Conservation (phyloP, 2,329 filamentous ascomycete genomes). For the Nothophaeocryptopus gaeumannii region DNA sequence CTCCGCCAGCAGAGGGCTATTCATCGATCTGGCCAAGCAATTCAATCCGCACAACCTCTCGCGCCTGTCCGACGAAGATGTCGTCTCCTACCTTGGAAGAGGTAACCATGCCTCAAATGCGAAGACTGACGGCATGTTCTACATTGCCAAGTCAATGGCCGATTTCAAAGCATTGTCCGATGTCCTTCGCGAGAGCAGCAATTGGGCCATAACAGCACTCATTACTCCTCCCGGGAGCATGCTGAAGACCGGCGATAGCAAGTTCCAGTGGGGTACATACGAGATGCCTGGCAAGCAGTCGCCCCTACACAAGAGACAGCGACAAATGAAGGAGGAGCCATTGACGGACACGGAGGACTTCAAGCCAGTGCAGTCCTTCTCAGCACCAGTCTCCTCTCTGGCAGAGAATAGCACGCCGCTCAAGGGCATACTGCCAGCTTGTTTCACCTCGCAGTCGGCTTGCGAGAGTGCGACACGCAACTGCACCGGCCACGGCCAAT, state of each 20-base stretch:
- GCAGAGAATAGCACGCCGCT: constrained; percentile 40
- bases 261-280: constrained; percentile 34
- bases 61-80: constrained; percentile 15
- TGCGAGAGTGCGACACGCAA: constrained; percentile 70
- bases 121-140: constrained; percentile 11
- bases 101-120: constrained; percentile 3
- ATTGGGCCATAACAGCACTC: constrained; percentile 26
- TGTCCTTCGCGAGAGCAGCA: constrained; percentile 12
- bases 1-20: constrained; percentile 25
- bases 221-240: constrained; percentile 19
- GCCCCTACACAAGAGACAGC: constrained; percentile 27
- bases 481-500: constrained; percentile 80
- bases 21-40: constrained; percentile 32
- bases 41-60: constrained; percentile 13
- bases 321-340: constrained; percentile 21
- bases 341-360: constrained; percentile 15
- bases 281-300: constrained; percentile 26
- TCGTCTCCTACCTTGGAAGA: constrained; percentile 7
- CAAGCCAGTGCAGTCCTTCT: constrained; percentile 29
- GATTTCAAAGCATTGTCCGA: constrained; percentile 19
- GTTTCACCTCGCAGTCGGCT: constrained; percentile 67
- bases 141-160: constrained; percentile 17
- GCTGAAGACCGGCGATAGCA: constrained; percentile 15
- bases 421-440: constrained; percentile 62
- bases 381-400: constrained; percentile 35